Evolutionary conservation across 2,329 filamentous ascomycete genomes (phyloP).

Genomic region (Clonostachys chloroleuca): DNA sequence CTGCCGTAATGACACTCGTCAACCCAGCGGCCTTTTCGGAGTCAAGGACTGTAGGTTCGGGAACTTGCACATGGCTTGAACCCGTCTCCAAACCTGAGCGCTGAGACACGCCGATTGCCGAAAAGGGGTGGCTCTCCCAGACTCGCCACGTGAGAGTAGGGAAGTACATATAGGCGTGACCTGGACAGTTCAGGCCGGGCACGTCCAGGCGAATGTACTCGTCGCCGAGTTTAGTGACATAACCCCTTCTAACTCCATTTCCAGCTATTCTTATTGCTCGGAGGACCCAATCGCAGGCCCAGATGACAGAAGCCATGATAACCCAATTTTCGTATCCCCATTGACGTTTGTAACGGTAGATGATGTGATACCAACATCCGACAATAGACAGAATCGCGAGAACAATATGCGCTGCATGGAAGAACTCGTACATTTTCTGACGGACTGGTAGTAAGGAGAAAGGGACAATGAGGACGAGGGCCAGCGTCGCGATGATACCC

Average conservation of each 20-base stretch:
- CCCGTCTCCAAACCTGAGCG: not conserved
- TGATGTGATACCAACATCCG: constrained; percentile 35
- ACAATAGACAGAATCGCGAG: constrained; percentile 31
- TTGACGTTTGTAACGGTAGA: constrained; percentile 21
- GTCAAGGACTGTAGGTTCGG: not conserved
- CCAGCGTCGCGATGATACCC: constrained; percentile 31
- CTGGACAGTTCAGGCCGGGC: constrained; percentile 9
- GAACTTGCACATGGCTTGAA: not conserved
- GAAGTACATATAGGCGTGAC: constrained; percentile 20
- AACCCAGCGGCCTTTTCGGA: not conserved
- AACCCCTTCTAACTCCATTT: constrained; percentile 10
- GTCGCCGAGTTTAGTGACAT: constrained; percentile 12
- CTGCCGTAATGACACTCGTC: not conserved
- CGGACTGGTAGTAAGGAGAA: constrained; percentile 27
- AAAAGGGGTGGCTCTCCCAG: constrained; percentile 25
- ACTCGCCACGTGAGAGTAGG: constrained; percentile 14
- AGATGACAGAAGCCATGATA: constrained; percentile 13
- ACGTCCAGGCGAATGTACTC: constrained; percentile 17
- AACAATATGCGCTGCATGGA: constrained; percentile 34
- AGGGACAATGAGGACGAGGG: constrained; percentile 17
- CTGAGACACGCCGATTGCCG: constrained; percentile 6
- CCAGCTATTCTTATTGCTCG: constrained; percentile 7
- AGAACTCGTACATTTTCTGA: constrained; percentile 30
- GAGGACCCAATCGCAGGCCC: constrained; percentile 14
- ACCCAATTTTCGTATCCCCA: constrained; percentile 36